Evolutionary conservation across 441 rosid species (phyloP).

Genomic region (Mallotus japonicus): DNA sequence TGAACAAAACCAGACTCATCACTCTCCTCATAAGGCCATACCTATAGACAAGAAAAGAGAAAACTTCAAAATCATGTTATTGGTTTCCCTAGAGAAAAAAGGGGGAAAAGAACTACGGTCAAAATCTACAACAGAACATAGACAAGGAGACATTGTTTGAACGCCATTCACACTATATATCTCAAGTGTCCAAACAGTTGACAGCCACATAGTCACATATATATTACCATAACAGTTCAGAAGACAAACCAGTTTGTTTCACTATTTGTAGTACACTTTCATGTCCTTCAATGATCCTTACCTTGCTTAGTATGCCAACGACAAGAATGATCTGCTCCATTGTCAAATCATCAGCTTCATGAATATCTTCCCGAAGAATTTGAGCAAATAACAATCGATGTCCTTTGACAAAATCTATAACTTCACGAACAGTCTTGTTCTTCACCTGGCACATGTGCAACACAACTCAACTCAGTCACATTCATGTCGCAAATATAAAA

Average conservation of each 20-base stretch:
- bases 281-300: constrained; percentile 21
- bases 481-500: not conserved
- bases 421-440: constrained; percentile 88
- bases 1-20: constrained; percentile 82
- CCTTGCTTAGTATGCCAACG: constrained; percentile 93
- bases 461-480: constrained; percentile 5
- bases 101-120: not conserved
- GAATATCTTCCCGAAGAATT: constrained; percentile 69
- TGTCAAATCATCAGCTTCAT: constrained; percentile 65
- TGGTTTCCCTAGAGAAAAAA: not conserved
- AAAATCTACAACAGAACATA: not conserved
- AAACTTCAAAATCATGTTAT: not conserved
- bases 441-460: constrained; percentile 55
- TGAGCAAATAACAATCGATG: constrained; percentile 77
- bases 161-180: not conserved
- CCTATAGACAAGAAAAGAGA: constrained; percentile 37
- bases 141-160: not conserved
- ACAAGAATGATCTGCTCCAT: constrained; percentile 90
- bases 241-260: not conserved
- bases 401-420: constrained; percentile 76
- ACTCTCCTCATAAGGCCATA: constrained; percentile 95
- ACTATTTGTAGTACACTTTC: not conserved
- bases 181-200: constrained; percentile 17
- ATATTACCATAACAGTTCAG: not conserved
- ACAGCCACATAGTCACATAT: constrained; percentile 12